A percentile compares a stretch with the other conserved stretches of the same genome.
phyloP scores from a whole-genome alignment of 306 rosid genomes.

The Ormosia semicastrata region DNA sequence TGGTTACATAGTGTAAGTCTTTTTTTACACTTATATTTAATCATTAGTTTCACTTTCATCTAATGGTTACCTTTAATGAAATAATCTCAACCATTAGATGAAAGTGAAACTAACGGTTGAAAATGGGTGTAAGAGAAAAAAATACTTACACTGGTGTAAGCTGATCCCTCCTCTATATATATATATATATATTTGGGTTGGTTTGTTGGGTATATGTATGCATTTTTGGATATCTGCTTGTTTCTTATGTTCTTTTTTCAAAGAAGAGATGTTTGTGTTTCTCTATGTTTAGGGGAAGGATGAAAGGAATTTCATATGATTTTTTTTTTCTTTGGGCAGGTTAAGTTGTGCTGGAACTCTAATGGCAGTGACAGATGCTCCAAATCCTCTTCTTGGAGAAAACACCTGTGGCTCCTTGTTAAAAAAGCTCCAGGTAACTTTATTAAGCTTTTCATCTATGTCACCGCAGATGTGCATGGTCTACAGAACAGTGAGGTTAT shows the following conservation, averaged over 20 bases:
- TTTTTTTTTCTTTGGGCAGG: slow-evolving; percentile 37
- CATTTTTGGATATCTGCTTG: not conserved
- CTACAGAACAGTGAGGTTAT: slow-evolving; percentile 6
- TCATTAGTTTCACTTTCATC: no score
- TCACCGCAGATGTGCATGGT: not conserved
- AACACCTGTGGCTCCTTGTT: slow-evolving; percentile 74
- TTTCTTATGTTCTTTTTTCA: slow-evolving; percentile 6
- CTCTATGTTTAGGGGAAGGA: not conserved
- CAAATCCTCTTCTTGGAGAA: slow-evolving; percentile 68
- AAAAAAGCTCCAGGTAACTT: slow-evolving; percentile 72
- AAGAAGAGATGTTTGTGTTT: not conserved
- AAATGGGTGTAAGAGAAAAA: no score
- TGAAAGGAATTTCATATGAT: not conserved
- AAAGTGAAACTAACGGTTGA: no score
- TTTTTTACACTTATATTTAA: no score
- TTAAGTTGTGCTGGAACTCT: slow-evolving; percentile 31
- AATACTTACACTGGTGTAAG: no score
- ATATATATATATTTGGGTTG: not conserved
- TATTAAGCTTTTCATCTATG: not conserved
- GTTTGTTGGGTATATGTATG: slow-evolving; percentile 1
- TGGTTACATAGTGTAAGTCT: no score
- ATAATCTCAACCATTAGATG: no score
- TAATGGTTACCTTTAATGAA: no score
- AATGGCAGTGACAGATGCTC: slow-evolving; percentile 67
- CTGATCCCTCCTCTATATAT: no score